Base-by-base conservation (phyloP, 768 basidiomycete species). In the Glaciozyma martinii region DNA sequence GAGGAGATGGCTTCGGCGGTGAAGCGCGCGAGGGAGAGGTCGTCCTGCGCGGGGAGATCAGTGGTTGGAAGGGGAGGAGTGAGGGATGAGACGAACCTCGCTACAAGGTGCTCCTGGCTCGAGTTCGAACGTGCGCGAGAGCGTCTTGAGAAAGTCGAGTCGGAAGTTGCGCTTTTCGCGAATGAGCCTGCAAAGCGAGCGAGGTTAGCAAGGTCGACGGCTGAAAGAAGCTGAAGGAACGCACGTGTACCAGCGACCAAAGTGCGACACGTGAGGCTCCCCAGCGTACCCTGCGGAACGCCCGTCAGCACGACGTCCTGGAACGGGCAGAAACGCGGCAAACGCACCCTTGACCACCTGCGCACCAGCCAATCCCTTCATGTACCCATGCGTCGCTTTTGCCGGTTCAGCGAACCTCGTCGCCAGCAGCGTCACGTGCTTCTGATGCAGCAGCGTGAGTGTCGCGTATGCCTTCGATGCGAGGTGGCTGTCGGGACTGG, bases 1-100 rank as follows among this genome's bases (percentile, higher is more conserved):
- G 86, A 80, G 1, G 92, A 82, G 63, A 98, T 86, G 73, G 97
- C 97, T 75, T 98, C 95, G 0, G 90, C 86, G 84, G 97, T 88
- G 78, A 91, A 99, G 61, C 92, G 86, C 6, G 82, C 82, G 74
- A 97, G 90, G 56, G 87, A 84, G 60, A 93, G 80, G 72, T 95
- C 89, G 66, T 87, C 83, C 86, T 92, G 68, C 32, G 30, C 4
- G 18, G 25, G 6, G 10, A 5, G 30, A 32, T 63, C 44, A 63
- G 52, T 19, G 37, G 23, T 25, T n/a, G 18, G n/a, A 44, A 21
- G 7, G 27, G 40, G 15, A 25, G 10, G 27, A 15, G 18, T 27
- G 44, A 27, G 19, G 6, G 9, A 23, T 1, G 7, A 21, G 19
- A 67, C 76, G 56, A 61, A 85, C 86, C 79, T 86, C 86, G 0